Percentiles rank a stretch among this genome's conserved stretches.
Evolutionary conservation across 1,284 basidiomycete genomes (phyloP).

Genomic region (Cutaneotrichosporon sp.): DNA sequence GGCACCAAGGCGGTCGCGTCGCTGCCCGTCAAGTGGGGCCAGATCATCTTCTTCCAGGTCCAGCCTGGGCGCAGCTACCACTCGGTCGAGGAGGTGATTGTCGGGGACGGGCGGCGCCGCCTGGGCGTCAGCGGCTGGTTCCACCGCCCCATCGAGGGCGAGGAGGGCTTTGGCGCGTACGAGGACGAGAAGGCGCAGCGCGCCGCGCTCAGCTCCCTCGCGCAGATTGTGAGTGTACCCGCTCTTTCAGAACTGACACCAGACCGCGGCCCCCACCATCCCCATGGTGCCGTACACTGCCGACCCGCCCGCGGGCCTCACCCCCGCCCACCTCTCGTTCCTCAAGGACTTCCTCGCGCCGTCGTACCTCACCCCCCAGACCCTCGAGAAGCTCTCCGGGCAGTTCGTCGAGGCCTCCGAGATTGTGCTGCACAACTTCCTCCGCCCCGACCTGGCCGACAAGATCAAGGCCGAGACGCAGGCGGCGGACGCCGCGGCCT

Average conservation of each 20-base stretch:
- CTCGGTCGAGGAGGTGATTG: constrained; percentile 93
- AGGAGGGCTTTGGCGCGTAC: constrained; percentile 73
- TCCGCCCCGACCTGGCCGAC: constrained; percentile 66
- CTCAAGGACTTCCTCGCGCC: constrained; percentile 84
- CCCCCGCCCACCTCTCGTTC: constrained; percentile 65
- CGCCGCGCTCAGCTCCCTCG: constrained; percentile 59
- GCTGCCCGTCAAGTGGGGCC: constrained; percentile 74
- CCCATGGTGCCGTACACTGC: constrained; percentile 46
- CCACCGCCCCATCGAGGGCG: constrained; percentile 86
- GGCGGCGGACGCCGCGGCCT: constrained; percentile 67
- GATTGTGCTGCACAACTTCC: constrained; percentile 85
- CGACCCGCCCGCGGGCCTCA: constrained; percentile 58
- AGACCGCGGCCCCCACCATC: constrained; percentile 62
- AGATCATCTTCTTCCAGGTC: constrained; percentile 91
- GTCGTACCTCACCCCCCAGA: constrained; percentile 80
- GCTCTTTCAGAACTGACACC: constrained; percentile 45
- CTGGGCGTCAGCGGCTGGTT: constrained; percentile 97
- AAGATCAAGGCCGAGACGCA: constrained; percentile 68
- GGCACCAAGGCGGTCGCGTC: constrained; percentile 43
- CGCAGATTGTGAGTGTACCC: constrained; percentile 53
- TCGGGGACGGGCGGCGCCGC: constrained; percentile 69
- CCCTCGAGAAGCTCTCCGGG: constrained; percentile 74
- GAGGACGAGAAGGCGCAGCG: constrained; percentile 70
- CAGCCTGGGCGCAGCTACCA: constrained; percentile 84
- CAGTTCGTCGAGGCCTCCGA: constrained; percentile 88